These are phyloP conservation scores for Hypoxylon sp. DNA, from an alignment of 2,329 filamentous ascomycete species.

Conservation along the genomic window DNA sequence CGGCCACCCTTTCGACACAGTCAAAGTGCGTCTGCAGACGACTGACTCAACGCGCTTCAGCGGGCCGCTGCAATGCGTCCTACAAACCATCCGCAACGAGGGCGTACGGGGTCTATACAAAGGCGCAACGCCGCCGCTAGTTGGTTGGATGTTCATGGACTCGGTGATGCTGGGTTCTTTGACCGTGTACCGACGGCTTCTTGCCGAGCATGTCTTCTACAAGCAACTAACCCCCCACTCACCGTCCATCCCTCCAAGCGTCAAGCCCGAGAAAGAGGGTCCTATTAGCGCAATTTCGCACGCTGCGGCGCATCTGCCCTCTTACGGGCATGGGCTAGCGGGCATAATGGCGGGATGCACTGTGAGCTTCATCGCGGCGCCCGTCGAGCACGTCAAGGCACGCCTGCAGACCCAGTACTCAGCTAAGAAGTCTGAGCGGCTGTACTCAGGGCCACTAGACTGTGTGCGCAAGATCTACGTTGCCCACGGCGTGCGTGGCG, in stretches of 20 bases:
- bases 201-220: constrained; percentile 85
- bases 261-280: constrained; percentile 55
- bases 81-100: constrained; percentile 88
- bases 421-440: constrained; percentile 79
- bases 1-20: constrained; percentile 88
- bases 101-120: constrained; percentile 92
- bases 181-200: constrained; percentile 87
- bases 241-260: constrained; percentile 52
- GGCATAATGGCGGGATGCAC: constrained; percentile 90
- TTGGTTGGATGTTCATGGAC: constrained; percentile 99
- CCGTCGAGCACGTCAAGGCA: constrained; percentile 95
- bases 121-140: constrained; percentile 89
- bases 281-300: constrained; percentile 49
- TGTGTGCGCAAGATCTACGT: constrained; percentile 78
- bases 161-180: constrained; percentile 89
- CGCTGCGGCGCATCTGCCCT: constrained; percentile 70
- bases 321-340: constrained; percentile 87
- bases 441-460: constrained; percentile 91
- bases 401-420: constrained; percentile 95
- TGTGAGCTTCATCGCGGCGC: constrained; percentile 92
- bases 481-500: constrained; percentile 81
- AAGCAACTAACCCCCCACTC: constrained; percentile 60
- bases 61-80: constrained; percentile 87
- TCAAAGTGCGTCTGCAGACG: constrained; percentile 96
- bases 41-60: constrained; percentile 82